Base-by-base conservation (phyloP, 2,329 filamentous ascomycete species). In the Sarocladiaceae sp. region DNA sequence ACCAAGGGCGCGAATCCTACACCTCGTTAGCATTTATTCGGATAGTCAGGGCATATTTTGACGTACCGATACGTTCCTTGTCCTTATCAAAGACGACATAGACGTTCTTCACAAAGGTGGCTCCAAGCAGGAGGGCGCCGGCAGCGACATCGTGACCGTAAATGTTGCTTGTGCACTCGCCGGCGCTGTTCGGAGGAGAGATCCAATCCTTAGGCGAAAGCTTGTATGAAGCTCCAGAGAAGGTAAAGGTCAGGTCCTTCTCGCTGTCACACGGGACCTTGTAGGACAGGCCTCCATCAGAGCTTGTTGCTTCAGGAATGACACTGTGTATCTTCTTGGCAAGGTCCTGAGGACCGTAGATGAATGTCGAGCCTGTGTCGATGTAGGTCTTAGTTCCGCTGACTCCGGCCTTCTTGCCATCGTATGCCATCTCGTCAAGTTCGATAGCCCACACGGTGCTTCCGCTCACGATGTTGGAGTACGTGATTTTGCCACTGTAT, bases 41-140 rank as follows among this genome's bases (percentile, higher is more conserved):
- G n/a, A 39, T 11, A 22, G 10, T 4, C 31, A 4, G 15, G 22
- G 22, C 2, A 4, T 36, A 10, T 51, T 2, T 48, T 13, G 46
- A 65, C 74, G 64, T 65, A 80, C 86, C 87, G 57, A 91, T 81
- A 50, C 78, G 79, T 39, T 67, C 69, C 57, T 83, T 63, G 56
- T 93, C 90, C 51, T 81, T 82, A 65, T 96, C 91, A 64, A 95
- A 96, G 22, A 94, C 85, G 1, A 83, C 76, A 64, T 96, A 96
- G 15, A 96, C 90, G 59, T 95, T 96, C 72, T 95, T 96, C 55
- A 96, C 70, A 60, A 96, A 96, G 1, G 87, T 82, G 58, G 91
- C 90, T 2, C 91, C 91, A 1, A 96, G 69, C n/a, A 96, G 75
- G 90, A 90, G 96, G 25, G 83, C 60, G 59, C 73, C 75, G 1